Evolutionary conservation across 306 rosid genomes (phyloP).

Genomic region (Gillenia trifoliata): DNA sequence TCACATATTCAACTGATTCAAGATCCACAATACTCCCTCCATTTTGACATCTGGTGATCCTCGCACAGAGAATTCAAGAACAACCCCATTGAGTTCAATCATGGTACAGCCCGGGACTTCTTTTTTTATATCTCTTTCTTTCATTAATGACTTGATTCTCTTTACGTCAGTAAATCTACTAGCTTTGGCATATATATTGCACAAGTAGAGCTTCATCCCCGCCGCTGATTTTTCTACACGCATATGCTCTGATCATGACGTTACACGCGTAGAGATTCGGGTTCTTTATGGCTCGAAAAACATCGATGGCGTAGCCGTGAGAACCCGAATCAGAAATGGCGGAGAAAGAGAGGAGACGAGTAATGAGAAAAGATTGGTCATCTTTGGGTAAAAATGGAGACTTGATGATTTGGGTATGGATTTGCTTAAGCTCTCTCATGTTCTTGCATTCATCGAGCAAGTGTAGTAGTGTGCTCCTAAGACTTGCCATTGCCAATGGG

Average conservation of each 20-base stretch:
- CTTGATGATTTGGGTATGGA: slow-evolving; percentile 57
- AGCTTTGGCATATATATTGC: slow-evolving; percentile 72
- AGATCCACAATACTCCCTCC: slow-evolving; percentile 40
- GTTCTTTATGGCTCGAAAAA: slow-evolving; percentile 41
- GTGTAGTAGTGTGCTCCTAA: slow-evolving; percentile 32
- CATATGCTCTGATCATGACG: slow-evolving; percentile 66
- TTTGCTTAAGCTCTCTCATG: slow-evolving; percentile 53
- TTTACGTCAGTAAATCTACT: slow-evolving; percentile 47
- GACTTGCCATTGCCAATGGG: slow-evolving; percentile 15
- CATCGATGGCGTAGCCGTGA: slow-evolving; percentile 44
- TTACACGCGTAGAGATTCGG: slow-evolving; percentile 58
- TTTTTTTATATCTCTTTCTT: slow-evolving; percentile 53
- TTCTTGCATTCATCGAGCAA: slow-evolving; percentile 53
- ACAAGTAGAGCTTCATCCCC: slow-evolving; percentile 27
- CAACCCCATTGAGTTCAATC: slow-evolving; percentile 68
- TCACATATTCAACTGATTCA: slow-evolving; percentile 37
- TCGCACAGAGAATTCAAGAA: slow-evolving; percentile 68
- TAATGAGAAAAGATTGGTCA: slow-evolving; percentile 42
- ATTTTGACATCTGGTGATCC: slow-evolving; percentile 40
- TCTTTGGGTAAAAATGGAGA: slow-evolving; percentile 30
- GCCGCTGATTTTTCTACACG: slow-evolving; percentile 13
- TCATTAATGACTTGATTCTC: slow-evolving; percentile 52
- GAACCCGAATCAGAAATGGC: slow-evolving; percentile 57
- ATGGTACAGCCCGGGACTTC: slow-evolving; percentile 67
- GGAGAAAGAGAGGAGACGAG: slow-evolving; percentile 65